These are phyloP conservation scores for Aspergillus cavernicola DNA, from an alignment of 495 filamentous ascomycete species.

Conservation along the genomic window DNA sequence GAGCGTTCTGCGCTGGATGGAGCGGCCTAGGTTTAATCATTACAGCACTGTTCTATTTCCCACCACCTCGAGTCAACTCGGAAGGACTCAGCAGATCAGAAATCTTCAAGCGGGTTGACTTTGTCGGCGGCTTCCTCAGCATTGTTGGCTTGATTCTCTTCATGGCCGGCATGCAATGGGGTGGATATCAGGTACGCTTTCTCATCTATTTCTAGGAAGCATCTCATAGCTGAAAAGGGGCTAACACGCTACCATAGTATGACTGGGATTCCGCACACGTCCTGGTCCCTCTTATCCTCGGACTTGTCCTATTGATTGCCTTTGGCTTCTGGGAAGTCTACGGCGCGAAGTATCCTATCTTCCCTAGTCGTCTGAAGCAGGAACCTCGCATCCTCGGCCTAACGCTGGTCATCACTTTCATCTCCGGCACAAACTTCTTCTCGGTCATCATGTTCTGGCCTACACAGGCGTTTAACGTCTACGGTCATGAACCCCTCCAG, in stretches of 20 bases:
- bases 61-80: constrained; percentile 57
- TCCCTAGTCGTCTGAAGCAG: constrained; percentile 59
- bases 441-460: constrained; percentile 72
- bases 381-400: constrained; percentile 59
- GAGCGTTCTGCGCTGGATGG: constrained; percentile 58
- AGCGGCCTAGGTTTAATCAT: constrained; percentile 57
- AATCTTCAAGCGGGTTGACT: constrained; percentile 58
- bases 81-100: constrained; percentile 44
- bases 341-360: constrained; percentile 61
- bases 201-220: not conserved
- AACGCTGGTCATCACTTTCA: constrained; percentile 68
- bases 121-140: constrained; percentile 63
- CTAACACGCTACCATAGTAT: constrained; percentile 37
- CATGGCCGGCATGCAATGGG: constrained; percentile 65
- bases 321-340: constrained; percentile 61
- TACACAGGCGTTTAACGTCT: constrained; percentile 69
- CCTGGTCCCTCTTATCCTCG: constrained; percentile 57
- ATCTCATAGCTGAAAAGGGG: not conserved
- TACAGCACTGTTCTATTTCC: constrained; percentile 62
- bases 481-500: constrained; percentile 64
- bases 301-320: constrained; percentile 47
- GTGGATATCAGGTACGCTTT: constrained; percentile 55
- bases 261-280: constrained; percentile 56
- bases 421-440: constrained; percentile 73
- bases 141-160: constrained; percentile 62